Evolutionary conservation across 257 asterid genomes (phyloP).

Genomic region (Solanum okadae): DNA sequence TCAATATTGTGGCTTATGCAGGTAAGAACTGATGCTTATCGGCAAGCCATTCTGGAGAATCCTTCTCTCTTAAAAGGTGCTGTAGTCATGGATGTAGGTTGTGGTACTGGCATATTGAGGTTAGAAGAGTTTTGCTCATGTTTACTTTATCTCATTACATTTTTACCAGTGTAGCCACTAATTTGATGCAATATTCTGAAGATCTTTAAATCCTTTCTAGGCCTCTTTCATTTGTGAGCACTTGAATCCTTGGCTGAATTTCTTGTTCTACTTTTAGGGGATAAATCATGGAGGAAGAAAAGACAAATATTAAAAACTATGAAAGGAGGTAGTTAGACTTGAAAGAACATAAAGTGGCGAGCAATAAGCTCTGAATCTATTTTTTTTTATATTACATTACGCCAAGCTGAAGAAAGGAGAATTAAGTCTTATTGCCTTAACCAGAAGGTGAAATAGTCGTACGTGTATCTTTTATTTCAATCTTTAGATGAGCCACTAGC

Average conservation of each 20-base stretch:
- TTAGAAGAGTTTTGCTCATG: slow-evolving; percentile 4
- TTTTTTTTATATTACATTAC: background rate
- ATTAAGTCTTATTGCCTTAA: background rate
- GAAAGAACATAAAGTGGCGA: background rate
- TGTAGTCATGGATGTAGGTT: slow-evolving; percentile 91
- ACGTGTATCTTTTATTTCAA: background rate
- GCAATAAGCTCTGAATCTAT: background rate
- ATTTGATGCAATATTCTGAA: background rate
- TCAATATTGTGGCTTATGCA: slow-evolving; percentile 14
- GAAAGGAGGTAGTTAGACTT: background rate
- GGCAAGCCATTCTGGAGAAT: slow-evolving; percentile 71
- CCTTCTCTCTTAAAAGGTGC: slow-evolving; percentile 71
- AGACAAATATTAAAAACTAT: background rate
- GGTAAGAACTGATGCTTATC: slow-evolving; percentile 88
- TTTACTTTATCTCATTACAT: background rate
- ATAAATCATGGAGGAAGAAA: background rate
- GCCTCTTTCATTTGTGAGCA: background rate
- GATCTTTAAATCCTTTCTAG: background rate
- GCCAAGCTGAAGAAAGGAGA: background rate
- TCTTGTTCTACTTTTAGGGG: background rate
- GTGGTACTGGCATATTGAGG: slow-evolving; percentile 99
- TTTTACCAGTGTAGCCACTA: background rate
- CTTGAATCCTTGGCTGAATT: background rate
- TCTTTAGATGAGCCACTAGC: background rate
- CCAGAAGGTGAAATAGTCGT: background rate